phyloP scores from a whole-genome alignment of 352 stramenopile species.

The Globisporangium uncinulatum region DNA sequence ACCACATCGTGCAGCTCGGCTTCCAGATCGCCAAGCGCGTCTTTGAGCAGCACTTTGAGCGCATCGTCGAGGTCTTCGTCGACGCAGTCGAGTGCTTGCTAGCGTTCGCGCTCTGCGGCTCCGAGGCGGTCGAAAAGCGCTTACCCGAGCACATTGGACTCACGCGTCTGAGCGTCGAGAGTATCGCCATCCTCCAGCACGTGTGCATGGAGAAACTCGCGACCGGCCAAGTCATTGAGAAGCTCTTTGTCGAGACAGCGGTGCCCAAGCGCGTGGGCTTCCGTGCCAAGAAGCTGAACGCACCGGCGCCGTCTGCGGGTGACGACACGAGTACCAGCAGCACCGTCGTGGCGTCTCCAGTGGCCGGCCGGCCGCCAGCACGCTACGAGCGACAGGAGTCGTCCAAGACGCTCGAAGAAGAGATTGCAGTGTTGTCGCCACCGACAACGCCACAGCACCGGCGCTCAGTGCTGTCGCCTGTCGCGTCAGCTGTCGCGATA shows the following conservation, averaged over 20 bases:
- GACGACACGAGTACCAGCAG: too few species aligned
- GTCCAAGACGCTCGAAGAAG: slow-evolving; percentile 45
- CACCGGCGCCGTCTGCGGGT: too few species aligned
- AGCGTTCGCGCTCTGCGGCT: slow-evolving; percentile 73
- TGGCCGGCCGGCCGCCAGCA: too few species aligned
- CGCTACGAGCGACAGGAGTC: slow-evolving; percentile 65
- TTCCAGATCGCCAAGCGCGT: slow-evolving; percentile 87
- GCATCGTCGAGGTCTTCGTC: slow-evolving; percentile 74
- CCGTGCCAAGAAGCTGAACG: slow-evolving; percentile 39
- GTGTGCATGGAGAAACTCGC: slow-evolving; percentile 76
- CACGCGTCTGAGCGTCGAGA: slow-evolving; percentile 67
- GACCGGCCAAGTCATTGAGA: slow-evolving; percentile 73
- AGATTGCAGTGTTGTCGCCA: slow-evolving; percentile 45
- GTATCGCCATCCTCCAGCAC: slow-evolving; percentile 47
- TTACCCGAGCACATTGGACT: slow-evolving; percentile 46
- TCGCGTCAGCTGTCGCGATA: slow-evolving; percentile 7
- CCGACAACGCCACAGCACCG: slow-evolving; percentile 25
- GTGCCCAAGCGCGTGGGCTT: slow-evolving; percentile 49
- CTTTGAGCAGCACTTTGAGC: slow-evolving; percentile 66
- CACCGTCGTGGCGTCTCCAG: too few species aligned
- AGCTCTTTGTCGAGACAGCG: slow-evolving; percentile 27
- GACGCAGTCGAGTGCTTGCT: slow-evolving; percentile 77
- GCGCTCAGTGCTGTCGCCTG: slow-evolving; percentile 15
- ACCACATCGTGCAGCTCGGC: slow-evolving; percentile 81
- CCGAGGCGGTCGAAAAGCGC: slow-evolving; percentile 50